Percentiles rank a stretch among this genome's conserved stretches.
Evolutionary conservation across 257 asterid species (phyloP).

Genomic region (Solanum ossicruentum): DNA sequence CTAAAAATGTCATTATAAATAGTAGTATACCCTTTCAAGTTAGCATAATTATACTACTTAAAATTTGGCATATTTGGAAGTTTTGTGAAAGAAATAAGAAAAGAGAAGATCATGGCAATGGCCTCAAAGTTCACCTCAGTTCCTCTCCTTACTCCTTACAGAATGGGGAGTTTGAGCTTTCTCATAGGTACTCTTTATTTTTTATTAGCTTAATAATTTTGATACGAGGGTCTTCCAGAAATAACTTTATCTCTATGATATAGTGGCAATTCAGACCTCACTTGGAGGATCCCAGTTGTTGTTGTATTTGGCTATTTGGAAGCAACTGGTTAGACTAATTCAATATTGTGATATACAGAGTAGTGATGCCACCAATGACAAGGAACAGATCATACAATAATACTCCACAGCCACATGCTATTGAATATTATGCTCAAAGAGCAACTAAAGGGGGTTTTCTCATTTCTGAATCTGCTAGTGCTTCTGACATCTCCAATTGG

Average conservation of each 20-base stretch:
- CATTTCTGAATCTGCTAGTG: neutral
- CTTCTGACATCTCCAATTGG: neutral
- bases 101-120: neutral
- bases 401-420: neutral
- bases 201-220: neutral
- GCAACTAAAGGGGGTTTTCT: neutral
- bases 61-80: neutral
- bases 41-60: neutral
- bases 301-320: neutral
- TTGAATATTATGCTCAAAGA: neutral
- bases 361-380: constrained; percentile 1
- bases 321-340: neutral
- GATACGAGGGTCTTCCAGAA: no score
- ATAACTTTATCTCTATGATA: no score
- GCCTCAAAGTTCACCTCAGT: neutral
- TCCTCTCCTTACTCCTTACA: neutral
- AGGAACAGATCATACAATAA: neutral
- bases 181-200: neutral
- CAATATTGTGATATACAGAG: neutral
- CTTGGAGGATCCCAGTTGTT: no score
- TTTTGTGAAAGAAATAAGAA: neutral
- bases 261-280: no score
- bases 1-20: neutral
- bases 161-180: neutral
- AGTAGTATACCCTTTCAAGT: neutral